phyloP scores from a whole-genome alignment of 495 filamentous ascomycete species.

The Penicillium crystallinum region DNA sequence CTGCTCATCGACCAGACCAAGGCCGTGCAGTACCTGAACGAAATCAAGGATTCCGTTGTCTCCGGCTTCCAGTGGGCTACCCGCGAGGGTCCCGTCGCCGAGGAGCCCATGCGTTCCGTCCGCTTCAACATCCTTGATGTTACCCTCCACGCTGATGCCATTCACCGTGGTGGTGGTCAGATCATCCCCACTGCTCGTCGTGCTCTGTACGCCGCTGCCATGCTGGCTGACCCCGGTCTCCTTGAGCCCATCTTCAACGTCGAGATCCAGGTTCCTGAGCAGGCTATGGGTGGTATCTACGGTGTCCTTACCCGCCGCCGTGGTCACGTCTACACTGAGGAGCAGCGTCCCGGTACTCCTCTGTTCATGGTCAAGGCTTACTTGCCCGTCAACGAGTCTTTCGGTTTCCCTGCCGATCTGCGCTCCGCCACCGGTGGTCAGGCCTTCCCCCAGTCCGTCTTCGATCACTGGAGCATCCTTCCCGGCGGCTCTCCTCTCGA shows the following conservation, averaged over 20 bases:
- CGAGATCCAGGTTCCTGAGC: constrained; percentile 98
- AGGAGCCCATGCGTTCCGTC: constrained; percentile 95
- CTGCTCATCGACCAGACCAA: constrained; percentile 99
- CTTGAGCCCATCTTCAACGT: constrained; percentile 98
- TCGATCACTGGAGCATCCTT: constrained; percentile 96
- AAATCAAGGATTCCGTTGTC: constrained; percentile 99
- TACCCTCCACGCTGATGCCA: constrained; percentile 98
- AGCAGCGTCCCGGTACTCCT: constrained; percentile 96
- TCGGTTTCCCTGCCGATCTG: constrained; percentile 98
- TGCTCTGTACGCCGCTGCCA: constrained; percentile 87
- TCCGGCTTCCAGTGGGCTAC: constrained; percentile 99
- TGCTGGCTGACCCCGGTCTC: constrained; percentile 85
- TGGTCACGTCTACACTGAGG: constrained; percentile 98
- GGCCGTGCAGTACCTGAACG: constrained; percentile 98
- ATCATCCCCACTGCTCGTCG: constrained; percentile 97
- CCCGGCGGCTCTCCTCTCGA: constrained; percentile 94
- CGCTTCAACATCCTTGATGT: constrained; percentile 99
- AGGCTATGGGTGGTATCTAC: constrained; percentile 99
- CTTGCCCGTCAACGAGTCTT: constrained; percentile 98
- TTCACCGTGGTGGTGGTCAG: constrained; percentile 98
- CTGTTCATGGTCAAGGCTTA: constrained; percentile 99
- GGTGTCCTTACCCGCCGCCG: constrained; percentile 96
- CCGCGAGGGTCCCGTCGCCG: constrained; percentile 92
- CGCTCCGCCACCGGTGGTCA: constrained; percentile 89
- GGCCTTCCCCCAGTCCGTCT: constrained; percentile 97